These are phyloP conservation scores for Rhizophlyctis rosea DNA, from an alignment of 192 early-diverging fungal species.

Conservation along the genomic window DNA sequence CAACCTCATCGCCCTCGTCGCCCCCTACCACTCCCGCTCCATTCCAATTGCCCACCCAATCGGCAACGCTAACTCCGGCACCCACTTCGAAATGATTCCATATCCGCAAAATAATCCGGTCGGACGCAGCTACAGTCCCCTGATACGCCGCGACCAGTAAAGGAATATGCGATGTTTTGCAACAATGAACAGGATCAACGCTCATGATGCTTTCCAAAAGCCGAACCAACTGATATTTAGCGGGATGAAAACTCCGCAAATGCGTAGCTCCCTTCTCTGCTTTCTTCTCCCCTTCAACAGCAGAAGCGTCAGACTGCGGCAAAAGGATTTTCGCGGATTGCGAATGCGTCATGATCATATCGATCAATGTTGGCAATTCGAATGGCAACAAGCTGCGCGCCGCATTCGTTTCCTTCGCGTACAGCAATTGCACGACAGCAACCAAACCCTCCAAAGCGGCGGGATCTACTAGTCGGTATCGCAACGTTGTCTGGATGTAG, in stretches of 20 bases:
- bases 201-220: constrained; percentile 51
- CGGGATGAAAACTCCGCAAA: constrained; percentile 29
- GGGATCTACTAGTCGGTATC: constrained; percentile 25
- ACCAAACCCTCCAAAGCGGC: constrained; percentile 9
- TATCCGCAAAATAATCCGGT: constrained; percentile 56
- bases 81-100: constrained; percentile 55
- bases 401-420: constrained; percentile 5
- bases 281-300: background rate
- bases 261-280: too few species aligned
- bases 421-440: constrained; percentile 6
- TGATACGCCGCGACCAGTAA: constrained; percentile 51
- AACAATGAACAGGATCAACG: constrained; percentile 47
- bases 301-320: constrained; percentile 25
- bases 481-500: constrained; percentile 24
- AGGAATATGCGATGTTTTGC: constrained; percentile 46
- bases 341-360: constrained; percentile 39
- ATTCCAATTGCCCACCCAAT: constrained; percentile 58
- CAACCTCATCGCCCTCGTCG: constrained; percentile 33
- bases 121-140: constrained; percentile 51
- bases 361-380: constrained; percentile 32
- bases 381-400: constrained; percentile 20
- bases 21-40: too few species aligned
- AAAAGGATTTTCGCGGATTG: constrained; percentile 31
- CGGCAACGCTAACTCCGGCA: constrained; percentile 56
- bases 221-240: constrained; percentile 40